Conservation (phyloP, 768 basidiomycete genomes). For the Suillus fuscotomentosus region DNA sequence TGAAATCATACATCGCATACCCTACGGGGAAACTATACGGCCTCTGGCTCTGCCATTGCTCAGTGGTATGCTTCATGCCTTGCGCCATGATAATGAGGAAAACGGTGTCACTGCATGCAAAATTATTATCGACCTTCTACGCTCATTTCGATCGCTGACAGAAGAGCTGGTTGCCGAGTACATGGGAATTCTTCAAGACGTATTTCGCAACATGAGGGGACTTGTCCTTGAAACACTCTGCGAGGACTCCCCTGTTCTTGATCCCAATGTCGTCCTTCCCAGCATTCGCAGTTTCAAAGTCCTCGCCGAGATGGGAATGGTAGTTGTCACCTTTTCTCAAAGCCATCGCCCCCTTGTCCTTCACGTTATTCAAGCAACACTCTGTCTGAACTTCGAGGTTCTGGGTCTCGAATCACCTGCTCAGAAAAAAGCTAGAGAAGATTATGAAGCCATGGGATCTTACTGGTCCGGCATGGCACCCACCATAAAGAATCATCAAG, state of each 20-base stretch:
- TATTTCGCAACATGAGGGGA: constrained; percentile 69
- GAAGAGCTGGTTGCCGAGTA: constrained; percentile 79
- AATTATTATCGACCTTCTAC: constrained; percentile 84
- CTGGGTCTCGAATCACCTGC: constrained; percentile 78
- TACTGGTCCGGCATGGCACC: constrained; percentile 83
- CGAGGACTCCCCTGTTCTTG: constrained; percentile 55
- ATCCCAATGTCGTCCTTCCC: constrained; percentile 59
- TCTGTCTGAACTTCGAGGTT: constrained; percentile 77
- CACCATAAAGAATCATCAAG: constrained; percentile 64
- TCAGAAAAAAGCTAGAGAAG: constrained; percentile 73
- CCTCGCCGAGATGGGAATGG: constrained; percentile 89
- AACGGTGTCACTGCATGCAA: constrained; percentile 90
- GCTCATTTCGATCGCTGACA: constrained; percentile 68
- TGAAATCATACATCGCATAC: constrained; percentile 87
- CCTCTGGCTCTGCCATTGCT: constrained; percentile 67
- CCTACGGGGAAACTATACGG: constrained; percentile 75
- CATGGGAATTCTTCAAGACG: constrained; percentile 74
- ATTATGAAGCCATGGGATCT: constrained; percentile 78
- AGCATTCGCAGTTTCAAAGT: constrained; percentile 91
- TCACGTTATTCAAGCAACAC: constrained; percentile 64
- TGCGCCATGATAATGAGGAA: constrained; percentile 94
- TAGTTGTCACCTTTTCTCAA: constrained; percentile 89
- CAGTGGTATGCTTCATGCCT: constrained; percentile 76
- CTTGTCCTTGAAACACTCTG: constrained; percentile 77
- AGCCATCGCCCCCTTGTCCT: constrained; percentile 66